Base-by-base conservation (phyloP, 2,329 filamentous ascomycete species). In the Dryadomyces quercivorus region DNA sequence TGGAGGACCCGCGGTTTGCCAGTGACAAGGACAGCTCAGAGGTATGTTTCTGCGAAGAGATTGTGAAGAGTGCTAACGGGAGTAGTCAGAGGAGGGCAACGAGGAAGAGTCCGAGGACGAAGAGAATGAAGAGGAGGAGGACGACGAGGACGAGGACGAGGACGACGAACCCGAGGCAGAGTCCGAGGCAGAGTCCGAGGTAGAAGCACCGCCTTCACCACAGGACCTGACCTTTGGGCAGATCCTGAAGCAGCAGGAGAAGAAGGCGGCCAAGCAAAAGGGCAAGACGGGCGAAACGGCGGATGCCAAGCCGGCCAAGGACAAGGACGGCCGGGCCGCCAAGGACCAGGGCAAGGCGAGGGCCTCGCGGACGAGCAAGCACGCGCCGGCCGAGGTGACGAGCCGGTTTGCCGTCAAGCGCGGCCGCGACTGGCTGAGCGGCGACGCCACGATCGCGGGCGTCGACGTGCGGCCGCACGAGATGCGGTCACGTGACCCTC, bases 331-430 rank as follows among this genome's bases (percentile, higher is more conserved):
- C 15, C 58, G 63, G 10, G 59, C 64, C 12, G 56, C 59, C 55
- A 65, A 5, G 56, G 62, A 43, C 44, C 66, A 58, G 51, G 64
- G 58, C 57, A 72, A 72, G 66, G 69, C 75, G 22, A 40, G 21
- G 20, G 36, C 58, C 63, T 66, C 56, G 65, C 74, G 54, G 67
- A 67, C 48, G 13, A 91, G 81, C 66, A 98, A 98, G 70, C 90
- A 97, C 70, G 93, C 93, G 0, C 93, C 93, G 0, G 81, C 82
- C 46, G 84, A 93, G 56, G 80, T 89, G 65, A 84, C 89, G 2
- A 89, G 86, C 67, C 94, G 92, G 70, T 81, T 81, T 50, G 85
- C 87, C 51, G 93, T 98, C 22, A 84, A 85, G 2, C 85, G 93
- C 55, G 84, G 80, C 63, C 86, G 92, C 52, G 82, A 84, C 58